Conservation (phyloP, 768 basidiomycete genomes). For the Kwoniella sp. region DNA sequence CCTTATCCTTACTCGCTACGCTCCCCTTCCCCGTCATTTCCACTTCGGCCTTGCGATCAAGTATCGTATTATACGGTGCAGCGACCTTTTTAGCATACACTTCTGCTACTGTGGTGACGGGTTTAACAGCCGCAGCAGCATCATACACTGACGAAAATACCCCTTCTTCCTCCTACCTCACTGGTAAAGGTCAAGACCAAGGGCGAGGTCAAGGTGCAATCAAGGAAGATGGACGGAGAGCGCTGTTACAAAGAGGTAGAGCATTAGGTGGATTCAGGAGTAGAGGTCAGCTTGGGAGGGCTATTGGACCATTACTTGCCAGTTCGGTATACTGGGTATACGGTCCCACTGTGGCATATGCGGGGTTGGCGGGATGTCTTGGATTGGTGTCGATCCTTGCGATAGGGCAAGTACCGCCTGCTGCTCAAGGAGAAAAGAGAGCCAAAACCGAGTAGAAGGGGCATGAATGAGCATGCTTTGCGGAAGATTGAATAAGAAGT, state of each 20-base stretch:
- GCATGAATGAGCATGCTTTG: no score
- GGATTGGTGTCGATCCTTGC: constrained; percentile 18
- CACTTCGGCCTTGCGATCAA: constrained; percentile 59
- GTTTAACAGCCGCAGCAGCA: constrained; percentile 86
- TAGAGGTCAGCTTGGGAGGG: constrained; percentile 83
- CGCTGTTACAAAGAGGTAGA: constrained; percentile 71
- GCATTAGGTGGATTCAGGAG: constrained; percentile 85
- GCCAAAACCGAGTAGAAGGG: background rate
- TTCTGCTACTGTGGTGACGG: constrained; percentile 91
- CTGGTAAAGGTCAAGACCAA: constrained; percentile 52
- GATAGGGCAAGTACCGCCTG: background rate
- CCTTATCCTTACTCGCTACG: constrained; percentile 70
- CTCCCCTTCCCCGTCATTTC: constrained; percentile 65
- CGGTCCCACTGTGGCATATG: constrained; percentile 52
- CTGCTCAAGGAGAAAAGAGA: background rate
- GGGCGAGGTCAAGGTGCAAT: constrained; percentile 55
- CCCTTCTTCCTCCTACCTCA: no score
- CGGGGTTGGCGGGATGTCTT: constrained; percentile 36
- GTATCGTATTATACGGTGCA: constrained; percentile 59
- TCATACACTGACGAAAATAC: constrained; percentile 78
- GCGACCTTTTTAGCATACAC: constrained; percentile 89
- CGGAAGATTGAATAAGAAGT: no score
- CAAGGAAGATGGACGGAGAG: constrained; percentile 39
- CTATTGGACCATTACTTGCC: constrained; percentile 89
- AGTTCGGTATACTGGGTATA: constrained; percentile 53